Evolutionary conservation across 1,284 basidiomycete species (phyloP).

Genomic region (Fistulina hepatica): DNA sequence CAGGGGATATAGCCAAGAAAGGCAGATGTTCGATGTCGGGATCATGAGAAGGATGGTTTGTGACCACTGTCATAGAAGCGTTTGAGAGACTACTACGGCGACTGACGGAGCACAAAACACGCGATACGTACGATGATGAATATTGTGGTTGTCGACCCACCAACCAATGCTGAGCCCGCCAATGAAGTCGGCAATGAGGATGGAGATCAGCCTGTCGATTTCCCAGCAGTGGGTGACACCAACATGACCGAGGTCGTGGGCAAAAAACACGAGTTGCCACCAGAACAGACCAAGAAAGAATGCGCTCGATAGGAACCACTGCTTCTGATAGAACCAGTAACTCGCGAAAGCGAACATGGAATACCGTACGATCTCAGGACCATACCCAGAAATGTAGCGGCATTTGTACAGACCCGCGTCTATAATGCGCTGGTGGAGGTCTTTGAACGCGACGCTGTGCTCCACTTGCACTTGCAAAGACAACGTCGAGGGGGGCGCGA

Average conservation of each 20-base stretch:
- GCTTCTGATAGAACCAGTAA: slow-evolving; percentile 49
- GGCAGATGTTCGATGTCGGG: slow-evolving; percentile 94
- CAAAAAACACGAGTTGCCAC: slow-evolving; percentile 92
- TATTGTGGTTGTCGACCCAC: slow-evolving; percentile 99
- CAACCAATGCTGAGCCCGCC: slow-evolving; percentile 92
- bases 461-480: slow-evolving; percentile 54
- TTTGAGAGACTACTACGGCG: slow-evolving; percentile 13
- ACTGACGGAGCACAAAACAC: slow-evolving; percentile 4
- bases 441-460: slow-evolving; percentile 73
- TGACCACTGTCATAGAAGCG: slow-evolving; percentile 67
- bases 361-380: slow-evolving; percentile 79
- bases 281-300: slow-evolving; percentile 80
- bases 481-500: slow-evolving; percentile 34
- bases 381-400: slow-evolving; percentile 82
- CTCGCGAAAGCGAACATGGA: slow-evolving; percentile 49
- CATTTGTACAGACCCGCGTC: slow-evolving; percentile 81
- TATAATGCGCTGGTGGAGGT: slow-evolving; percentile 66
- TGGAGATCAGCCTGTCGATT: slow-evolving; percentile 72
- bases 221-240: slow-evolving; percentile 87
- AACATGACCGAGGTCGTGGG: slow-evolving; percentile 92
- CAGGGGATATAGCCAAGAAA: slow-evolving; percentile 89
- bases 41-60: slow-evolving; percentile 96
- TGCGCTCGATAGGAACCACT: slow-evolving; percentile 64
- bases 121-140: slow-evolving; percentile 72
- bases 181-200: slow-evolving; percentile 76